Evolutionary conservation across 805 yeast genomes (phyloP).

Genomic region (Saccharomyces jurei): DNA sequence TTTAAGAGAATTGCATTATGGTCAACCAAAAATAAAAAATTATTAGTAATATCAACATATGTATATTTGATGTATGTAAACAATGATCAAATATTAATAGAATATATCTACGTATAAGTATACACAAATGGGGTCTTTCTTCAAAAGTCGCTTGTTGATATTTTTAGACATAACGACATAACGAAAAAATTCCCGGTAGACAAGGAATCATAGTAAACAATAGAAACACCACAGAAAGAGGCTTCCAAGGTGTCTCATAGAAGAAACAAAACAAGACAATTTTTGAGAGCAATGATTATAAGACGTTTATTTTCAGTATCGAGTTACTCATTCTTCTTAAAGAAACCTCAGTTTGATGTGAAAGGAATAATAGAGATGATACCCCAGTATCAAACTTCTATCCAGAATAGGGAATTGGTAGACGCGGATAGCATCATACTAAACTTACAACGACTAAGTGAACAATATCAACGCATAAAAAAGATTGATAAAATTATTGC

Average conservation of each 20-base stretch:
- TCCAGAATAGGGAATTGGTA: constrained; percentile 23
- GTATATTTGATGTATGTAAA: constrained; percentile 5
- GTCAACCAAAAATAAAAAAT: constrained; percentile 3
- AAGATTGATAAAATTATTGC: constrained; percentile 17
- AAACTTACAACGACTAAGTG: constrained; percentile 25
- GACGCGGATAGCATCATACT: constrained; percentile 16
- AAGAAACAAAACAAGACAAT: not conserved
- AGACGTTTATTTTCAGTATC: constrained; percentile 7
- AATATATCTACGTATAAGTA: constrained; percentile 3
- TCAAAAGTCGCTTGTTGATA: not conserved
- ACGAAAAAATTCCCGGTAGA: not conserved
- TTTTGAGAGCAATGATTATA: not conserved
- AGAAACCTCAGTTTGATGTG: constrained; percentile 25
- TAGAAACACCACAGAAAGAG: not conserved
- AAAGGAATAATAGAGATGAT: constrained; percentile 15
- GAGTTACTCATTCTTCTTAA: constrained; percentile 5
- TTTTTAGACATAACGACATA: not conserved
- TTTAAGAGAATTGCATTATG: constrained; percentile 39
- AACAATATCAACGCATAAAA: constrained; percentile 19
- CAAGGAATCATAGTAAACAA: not conserved
- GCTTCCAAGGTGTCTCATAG: not conserved
- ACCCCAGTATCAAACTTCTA: constrained; percentile 17
- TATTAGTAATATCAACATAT: not conserved
- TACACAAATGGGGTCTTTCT: not conserved
- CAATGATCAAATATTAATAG: constrained; percentile 4